A percentile compares a stretch with the other conserved stretches of the same genome.
These are phyloP conservation scores for Fusarium sp. DNA, from an alignment of 2,329 filamentous ascomycete species.

Conservation along the genomic window DNA sequence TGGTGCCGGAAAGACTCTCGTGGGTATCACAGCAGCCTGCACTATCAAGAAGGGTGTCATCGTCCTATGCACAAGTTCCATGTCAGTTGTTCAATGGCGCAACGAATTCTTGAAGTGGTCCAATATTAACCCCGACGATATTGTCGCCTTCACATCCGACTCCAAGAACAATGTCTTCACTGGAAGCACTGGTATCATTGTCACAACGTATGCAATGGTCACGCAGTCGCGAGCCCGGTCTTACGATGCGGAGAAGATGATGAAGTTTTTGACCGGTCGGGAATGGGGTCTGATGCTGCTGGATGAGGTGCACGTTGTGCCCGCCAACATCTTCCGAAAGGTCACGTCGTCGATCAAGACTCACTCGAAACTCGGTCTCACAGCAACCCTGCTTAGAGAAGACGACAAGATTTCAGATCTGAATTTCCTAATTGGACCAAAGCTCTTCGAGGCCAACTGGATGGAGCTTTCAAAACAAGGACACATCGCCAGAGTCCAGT, in stretches of 20 bases:
- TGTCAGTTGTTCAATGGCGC: conserved; percentile 98
- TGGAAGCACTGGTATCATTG: conserved; percentile 92
- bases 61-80: conserved; percentile 94
- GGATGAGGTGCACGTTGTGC: conserved; percentile 98
- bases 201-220: conserved; percentile 99
- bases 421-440: conserved; percentile 97
- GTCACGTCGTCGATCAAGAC: conserved; percentile 94
- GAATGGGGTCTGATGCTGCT: conserved; percentile 99
- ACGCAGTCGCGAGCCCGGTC: conserved; percentile 88
- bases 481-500: conserved; percentile 96
- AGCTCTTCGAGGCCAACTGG: conserved; percentile 99
- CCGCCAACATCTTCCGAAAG: conserved; percentile 94
- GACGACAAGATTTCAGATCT: conserved; percentile 98
- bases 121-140: conserved; percentile 90
- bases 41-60: conserved; percentile 98
- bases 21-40: conserved; percentile 97
- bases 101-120: conserved; percentile 99
- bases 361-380: conserved; percentile 94
- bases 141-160: conserved; percentile 94
- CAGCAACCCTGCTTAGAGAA: conserved; percentile 92
- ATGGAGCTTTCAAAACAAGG: conserved; percentile 98
- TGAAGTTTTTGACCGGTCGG: conserved; percentile 87
- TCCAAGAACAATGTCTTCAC: conserved; percentile 84
- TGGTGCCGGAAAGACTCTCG: conserved; percentile 95
- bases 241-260: conserved; percentile 95